A percentile compares a stretch with the other conserved stretches of the same genome.
These are phyloP conservation scores for Zoysia pacifica DNA, from an alignment of 176 grass and related monocot species.

Conservation along the genomic window DNA sequence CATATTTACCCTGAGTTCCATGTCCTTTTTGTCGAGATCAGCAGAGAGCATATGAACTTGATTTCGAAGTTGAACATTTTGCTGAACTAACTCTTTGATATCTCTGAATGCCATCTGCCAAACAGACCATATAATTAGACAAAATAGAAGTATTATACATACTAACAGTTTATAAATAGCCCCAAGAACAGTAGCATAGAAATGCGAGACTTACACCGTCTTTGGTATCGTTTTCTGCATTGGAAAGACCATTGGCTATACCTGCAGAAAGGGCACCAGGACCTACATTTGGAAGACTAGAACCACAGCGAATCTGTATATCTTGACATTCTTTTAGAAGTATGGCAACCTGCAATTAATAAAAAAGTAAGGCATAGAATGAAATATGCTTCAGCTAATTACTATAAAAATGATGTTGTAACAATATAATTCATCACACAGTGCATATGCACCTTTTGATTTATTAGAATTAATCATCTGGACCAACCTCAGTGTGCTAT, in stretches of 20 bases:
- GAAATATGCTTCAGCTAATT: not conserved
- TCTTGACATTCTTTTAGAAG: constrained; percentile 97
- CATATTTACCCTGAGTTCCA: constrained; percentile 67
- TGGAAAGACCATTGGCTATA: constrained; percentile 35
- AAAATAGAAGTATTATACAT: not conserved
- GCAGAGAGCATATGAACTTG: constrained; percentile 69
- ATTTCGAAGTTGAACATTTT: constrained; percentile 88
- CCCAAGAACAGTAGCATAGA: constrained; percentile 10
- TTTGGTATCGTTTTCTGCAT: constrained; percentile 20
- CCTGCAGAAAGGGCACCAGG: constrained; percentile 43
- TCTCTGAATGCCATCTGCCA: constrained; percentile 87
- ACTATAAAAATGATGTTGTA: not conserved
- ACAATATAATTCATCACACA: constrained; percentile 8
- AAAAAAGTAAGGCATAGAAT: constrained; percentile 11
- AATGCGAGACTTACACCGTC: constrained; percentile 46
- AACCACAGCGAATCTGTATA: constrained; percentile 90
- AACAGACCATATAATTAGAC: constrained; percentile 35
- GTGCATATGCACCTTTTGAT: not conserved
- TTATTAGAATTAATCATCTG: constrained; percentile 6
- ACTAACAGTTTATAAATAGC: not conserved
- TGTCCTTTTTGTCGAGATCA: constrained; percentile 73
- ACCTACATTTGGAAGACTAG: constrained; percentile 37
- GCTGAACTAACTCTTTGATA: constrained; percentile 78
- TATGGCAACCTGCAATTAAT: constrained; percentile 61
- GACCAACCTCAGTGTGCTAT: not conserved